Percentiles rank a stretch among this genome's conserved stretches.
Conservation (phyloP, 2,329 filamentous ascomycete genomes). For the Colletotrichum lini region DNA sequence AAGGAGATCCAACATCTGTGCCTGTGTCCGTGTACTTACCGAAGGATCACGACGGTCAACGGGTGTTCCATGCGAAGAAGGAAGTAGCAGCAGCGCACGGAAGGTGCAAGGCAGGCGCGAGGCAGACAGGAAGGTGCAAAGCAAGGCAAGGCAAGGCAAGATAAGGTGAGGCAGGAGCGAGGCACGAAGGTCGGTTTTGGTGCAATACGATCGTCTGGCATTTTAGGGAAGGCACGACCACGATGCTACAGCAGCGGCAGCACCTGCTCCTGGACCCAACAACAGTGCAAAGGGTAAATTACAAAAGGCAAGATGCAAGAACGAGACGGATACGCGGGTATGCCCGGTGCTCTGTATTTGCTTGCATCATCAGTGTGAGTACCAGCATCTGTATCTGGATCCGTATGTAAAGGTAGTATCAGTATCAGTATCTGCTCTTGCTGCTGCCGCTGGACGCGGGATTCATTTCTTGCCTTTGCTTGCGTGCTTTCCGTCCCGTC, state of each 20-base stretch:
- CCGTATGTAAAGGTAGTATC: no score
- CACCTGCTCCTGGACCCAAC: no score
- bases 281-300: neutral
- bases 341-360: neutral
- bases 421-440: no score
- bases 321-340: neutral
- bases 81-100: neutral
- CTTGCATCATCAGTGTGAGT: constrained; percentile 6
- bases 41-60: neutral
- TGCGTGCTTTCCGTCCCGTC: constrained; percentile 32
- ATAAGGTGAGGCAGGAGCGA: neutral
- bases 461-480: constrained; percentile 19
- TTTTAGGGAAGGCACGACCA: neutral
- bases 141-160: neutral
- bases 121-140: constrained; percentile 1
- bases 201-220: neutral
- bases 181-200: neutral
- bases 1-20: neutral
- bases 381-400: neutral
- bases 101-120: neutral
- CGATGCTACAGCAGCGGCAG: no score
- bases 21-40: neutral
- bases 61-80: constrained; percentile 19
- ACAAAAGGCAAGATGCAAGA: constrained; percentile 3
- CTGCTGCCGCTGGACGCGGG: no score